phyloP scores from a whole-genome alignment of 768 basidiomycete genomes.

The Amylocystis lapponica region DNA sequence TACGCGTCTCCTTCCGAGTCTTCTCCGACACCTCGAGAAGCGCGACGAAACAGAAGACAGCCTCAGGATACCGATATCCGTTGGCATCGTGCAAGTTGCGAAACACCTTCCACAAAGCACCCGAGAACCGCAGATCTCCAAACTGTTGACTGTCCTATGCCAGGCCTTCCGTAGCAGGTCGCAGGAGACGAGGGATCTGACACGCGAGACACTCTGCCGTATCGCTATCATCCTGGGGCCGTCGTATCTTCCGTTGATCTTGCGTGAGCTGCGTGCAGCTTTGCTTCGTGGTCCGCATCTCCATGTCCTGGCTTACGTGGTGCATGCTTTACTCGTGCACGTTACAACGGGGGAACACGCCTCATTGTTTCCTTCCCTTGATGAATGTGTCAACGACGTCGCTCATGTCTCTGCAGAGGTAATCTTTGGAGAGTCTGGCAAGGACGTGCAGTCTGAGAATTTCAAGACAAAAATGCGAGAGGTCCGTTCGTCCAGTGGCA shows the following conservation, averaged over 20 bases:
- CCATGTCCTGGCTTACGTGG: constrained; percentile 82
- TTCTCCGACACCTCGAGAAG: constrained; percentile 78
- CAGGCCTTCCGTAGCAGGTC: constrained; percentile 92
- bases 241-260: constrained; percentile 60
- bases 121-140: constrained; percentile 63
- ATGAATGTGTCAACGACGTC: constrained; percentile 72
- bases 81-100: constrained; percentile 84
- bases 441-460: constrained; percentile 80
- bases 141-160: constrained; percentile 77
- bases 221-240: constrained; percentile 73
- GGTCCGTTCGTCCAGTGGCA: constrained; percentile 76
- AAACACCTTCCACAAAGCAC: constrained; percentile 63
- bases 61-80: constrained; percentile 81
- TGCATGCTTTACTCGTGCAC: constrained; percentile 77
- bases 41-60: constrained; percentile 78
- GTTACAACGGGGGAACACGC: constrained; percentile 61
- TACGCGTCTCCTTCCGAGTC: constrained; percentile 65
- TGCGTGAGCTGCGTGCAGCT: constrained; percentile 81
- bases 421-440: constrained; percentile 89
- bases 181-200: constrained; percentile 86
- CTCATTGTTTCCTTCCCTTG: constrained; percentile 54
- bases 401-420: constrained; percentile 83
- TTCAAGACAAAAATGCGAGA: constrained; percentile 96
- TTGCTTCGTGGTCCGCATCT: constrained; percentile 89
- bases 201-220: constrained; percentile 75